phyloP scores from a whole-genome alignment of 2,329 filamentous ascomycete genomes.

The Claviceps sp. region DNA sequence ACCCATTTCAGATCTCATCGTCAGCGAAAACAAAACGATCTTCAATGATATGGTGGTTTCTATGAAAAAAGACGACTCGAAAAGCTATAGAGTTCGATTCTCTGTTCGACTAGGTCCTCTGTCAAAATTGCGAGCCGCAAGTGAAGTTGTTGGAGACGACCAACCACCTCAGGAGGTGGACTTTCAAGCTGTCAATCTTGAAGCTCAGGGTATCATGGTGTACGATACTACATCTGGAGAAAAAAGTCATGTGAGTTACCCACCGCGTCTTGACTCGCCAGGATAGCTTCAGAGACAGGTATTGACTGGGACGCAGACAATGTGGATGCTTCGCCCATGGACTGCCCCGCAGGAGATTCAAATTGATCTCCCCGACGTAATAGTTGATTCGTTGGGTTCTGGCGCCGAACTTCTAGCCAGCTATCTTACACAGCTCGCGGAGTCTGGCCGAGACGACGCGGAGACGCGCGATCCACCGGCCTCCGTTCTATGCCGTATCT shows the following conservation, averaged over 20 bases:
- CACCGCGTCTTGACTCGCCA: not conserved
- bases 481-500: constrained; percentile 88
- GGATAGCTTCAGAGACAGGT: not conserved
- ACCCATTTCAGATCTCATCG: constrained; percentile 66
- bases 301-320: constrained; percentile 48
- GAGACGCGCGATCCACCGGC: constrained; percentile 70
- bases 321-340: constrained; percentile 99
- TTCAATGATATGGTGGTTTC: constrained; percentile 77
- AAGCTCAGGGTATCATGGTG: constrained; percentile 97
- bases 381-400: constrained; percentile 87
- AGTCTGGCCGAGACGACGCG: constrained; percentile 64
- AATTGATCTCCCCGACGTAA: constrained; percentile 77
- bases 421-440: constrained; percentile 80
- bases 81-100: constrained; percentile 82
- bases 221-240: constrained; percentile 79
- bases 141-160: constrained; percentile 23
- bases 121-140: constrained; percentile 46
- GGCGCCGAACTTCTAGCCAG: constrained; percentile 90
- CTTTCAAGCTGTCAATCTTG: constrained; percentile 54
- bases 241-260: constrained; percentile 69
- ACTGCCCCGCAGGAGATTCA: constrained; percentile 82
- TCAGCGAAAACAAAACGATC: constrained; percentile 61
- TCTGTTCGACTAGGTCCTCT: constrained; percentile 54
- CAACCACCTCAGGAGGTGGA: constrained; percentile 22
- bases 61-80: constrained; percentile 85